Conservation (phyloP, 1,139 yeast species). For the Blastobotrys persicus region DNA sequence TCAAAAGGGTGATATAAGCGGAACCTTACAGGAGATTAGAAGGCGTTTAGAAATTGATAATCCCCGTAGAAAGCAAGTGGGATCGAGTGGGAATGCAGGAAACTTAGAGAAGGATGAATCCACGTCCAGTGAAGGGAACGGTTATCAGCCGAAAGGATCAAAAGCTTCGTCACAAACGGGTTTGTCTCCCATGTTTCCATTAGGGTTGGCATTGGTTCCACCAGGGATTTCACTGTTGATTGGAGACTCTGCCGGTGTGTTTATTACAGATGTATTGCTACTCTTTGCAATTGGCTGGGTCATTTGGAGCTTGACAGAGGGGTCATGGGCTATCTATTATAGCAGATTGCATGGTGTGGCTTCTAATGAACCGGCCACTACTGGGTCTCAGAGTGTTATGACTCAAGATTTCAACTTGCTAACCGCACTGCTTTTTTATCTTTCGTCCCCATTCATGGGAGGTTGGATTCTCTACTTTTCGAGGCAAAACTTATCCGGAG, state of each 20-base stretch:
- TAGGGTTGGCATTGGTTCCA: slow-evolving; percentile 28
- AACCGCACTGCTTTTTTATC: slow-evolving; percentile 20
- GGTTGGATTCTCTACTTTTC: slow-evolving; percentile 24
- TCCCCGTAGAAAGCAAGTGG: slow-evolving; percentile 86
- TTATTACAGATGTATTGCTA: slow-evolving; percentile 27
- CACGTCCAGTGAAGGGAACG: not conserved
- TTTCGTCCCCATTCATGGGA: slow-evolving; percentile 27
- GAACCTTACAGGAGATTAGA: not conserved
- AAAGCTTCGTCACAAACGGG: not conserved
- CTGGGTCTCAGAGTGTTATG: not conserved
- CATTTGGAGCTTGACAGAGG: slow-evolving; percentile 27
- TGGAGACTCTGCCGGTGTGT: slow-evolving; percentile 27
- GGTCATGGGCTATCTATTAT: slow-evolving; percentile 26
- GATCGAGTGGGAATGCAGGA: slow-evolving; percentile 99
- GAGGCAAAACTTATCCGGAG: slow-evolving; percentile 25
- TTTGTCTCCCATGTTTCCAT: slow-evolving; percentile 19
- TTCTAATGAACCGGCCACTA: not conserved
- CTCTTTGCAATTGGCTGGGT: slow-evolving; percentile 29
- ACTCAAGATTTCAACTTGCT: slow-evolving; percentile 1
- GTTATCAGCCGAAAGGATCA: not conserved
- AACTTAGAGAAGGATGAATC: slow-evolving; percentile 90
- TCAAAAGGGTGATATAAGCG: not conserved
- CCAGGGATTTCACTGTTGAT: slow-evolving; percentile 24
- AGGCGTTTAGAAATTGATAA: not conserved
- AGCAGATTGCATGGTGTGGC: not conserved